Evolutionary conservation across 192 early-diverging fungal species (phyloP).

Genomic region (Geranomyces variabilis): DNA sequence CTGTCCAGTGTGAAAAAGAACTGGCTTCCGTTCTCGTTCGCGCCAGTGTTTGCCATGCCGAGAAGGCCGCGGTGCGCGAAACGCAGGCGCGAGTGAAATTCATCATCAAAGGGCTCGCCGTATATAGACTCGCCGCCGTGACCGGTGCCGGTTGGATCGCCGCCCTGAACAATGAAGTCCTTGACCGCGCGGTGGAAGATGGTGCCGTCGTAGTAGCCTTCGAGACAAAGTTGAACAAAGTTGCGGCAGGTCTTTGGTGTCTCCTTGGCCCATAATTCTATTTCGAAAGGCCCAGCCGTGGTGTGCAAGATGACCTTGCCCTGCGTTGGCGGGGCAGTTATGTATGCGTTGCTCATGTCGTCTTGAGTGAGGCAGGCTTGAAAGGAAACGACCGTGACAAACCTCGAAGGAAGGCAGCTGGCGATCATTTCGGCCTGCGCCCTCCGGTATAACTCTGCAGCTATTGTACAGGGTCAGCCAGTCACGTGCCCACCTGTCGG

Average conservation of each 20-base stretch:
- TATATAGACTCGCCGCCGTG: conserved; percentile 87
- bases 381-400: too few species aligned
- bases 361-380: too few species aligned
- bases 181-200: conserved; percentile 90
- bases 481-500: too few species aligned
- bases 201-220: conserved; percentile 87
- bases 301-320: conserved; percentile 77
- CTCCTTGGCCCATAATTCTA: conserved; percentile 94
- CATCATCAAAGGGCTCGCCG: conserved; percentile 83
- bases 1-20: conserved; percentile 93
- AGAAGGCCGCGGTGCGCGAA: conserved; percentile 86
- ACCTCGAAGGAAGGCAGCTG: too few species aligned
- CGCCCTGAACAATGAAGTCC: conserved; percentile 92
- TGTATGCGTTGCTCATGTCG: conserved; percentile 43
- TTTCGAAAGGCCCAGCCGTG: conserved; percentile 80
- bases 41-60: conserved; percentile 77
- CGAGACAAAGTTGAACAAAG: conserved; percentile 74
- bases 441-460: too few species aligned
- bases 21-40: conserved; percentile 83
- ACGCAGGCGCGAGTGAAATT: conserved; percentile 90
- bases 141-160: conserved; percentile 82
- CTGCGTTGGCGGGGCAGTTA: conserved; percentile 51
- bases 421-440: too few species aligned
- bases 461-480: too few species aligned
- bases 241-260: conserved; percentile 89